phyloP scores from a whole-genome alignment of 345 rosid genomes.

The Boechera divaricarpa region DNA sequence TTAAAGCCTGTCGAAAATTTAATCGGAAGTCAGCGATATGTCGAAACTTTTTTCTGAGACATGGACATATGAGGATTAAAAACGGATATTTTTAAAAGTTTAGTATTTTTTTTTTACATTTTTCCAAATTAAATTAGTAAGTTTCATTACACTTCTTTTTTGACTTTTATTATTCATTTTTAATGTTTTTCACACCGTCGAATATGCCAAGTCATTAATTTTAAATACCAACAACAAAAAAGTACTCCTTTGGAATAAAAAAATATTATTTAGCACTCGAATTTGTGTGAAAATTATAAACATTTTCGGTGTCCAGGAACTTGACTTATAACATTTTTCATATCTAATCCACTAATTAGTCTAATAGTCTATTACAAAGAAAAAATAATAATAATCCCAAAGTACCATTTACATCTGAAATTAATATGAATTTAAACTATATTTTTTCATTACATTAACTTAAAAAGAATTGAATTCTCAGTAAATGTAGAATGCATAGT shows the following conservation, averaged over 20 bases:
- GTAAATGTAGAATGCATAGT: no score
- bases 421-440: background rate
- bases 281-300: background rate
- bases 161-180: background rate
- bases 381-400: background rate
- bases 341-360: background rate
- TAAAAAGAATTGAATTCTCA: background rate
- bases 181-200: slow-evolving; percentile 18
- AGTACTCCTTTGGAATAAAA: background rate
- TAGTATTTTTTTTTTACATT: no score
- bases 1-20: no score
- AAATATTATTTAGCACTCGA: background rate
- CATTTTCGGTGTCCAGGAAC: background rate
- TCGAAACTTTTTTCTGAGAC: no score
- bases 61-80: no score
- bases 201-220: slow-evolving; percentile 13
- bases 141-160: slow-evolving; percentile 16
- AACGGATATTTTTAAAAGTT: no score
- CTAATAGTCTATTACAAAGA: background rate
- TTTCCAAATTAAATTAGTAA: slow-evolving; percentile 3
- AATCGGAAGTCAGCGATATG: no score
- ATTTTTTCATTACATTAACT: background rate
- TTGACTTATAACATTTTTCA: background rate
- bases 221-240: background rate
- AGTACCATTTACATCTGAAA: background rate